A percentile compares a stretch with the other conserved stretches of the same genome.
phyloP scores from a whole-genome alignment of 2,329 filamentous ascomycete species.

The Diaporthe capsici region DNA sequence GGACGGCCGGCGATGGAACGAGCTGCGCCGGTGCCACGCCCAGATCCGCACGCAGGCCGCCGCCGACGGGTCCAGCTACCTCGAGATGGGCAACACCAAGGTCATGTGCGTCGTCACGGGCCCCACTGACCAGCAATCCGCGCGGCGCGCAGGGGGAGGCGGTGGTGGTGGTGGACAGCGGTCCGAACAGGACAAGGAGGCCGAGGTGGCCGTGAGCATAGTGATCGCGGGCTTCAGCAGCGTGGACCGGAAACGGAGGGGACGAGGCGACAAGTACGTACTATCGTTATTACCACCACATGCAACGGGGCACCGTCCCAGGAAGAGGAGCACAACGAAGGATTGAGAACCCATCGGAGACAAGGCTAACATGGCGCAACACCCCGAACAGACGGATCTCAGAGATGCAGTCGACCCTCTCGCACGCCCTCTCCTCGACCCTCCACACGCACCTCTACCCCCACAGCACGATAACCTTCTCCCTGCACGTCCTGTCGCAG shows the following conservation, averaged over 20 bases:
- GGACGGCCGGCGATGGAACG: constrained; percentile 95
- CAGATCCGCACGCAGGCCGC: constrained; percentile 94
- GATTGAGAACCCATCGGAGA: too few species aligned
- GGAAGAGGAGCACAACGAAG: too few species aligned
- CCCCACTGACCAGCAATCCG: constrained; percentile 74
- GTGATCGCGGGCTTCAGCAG: constrained; percentile 90
- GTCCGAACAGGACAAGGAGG: constrained; percentile 60
- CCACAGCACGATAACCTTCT: constrained; percentile 85
- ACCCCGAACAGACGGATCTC: constrained; percentile 74
- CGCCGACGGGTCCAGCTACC: constrained; percentile 92
- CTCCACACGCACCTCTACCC: constrained; percentile 92
- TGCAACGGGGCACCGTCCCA: too few species aligned
- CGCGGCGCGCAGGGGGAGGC: constrained; percentile 60
- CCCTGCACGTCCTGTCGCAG: constrained; percentile 88
- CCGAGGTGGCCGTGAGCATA: constrained; percentile 84
- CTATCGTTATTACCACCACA: neutral
- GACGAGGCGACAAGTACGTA: constrained; percentile 83
- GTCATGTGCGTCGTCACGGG: constrained; percentile 94
- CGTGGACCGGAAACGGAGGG: constrained; percentile 84
- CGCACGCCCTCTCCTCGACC: constrained; percentile 80
- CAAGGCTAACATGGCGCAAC: neutral
- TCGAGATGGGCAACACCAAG: constrained; percentile 98
- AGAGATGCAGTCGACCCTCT: constrained; percentile 85
- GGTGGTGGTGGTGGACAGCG: constrained; percentile 55
- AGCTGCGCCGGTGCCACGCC: constrained; percentile 88